These are phyloP conservation scores for Amylostereum areolatum DNA, from an alignment of 1,284 basidiomycete genomes.

Conservation along the genomic window DNA sequence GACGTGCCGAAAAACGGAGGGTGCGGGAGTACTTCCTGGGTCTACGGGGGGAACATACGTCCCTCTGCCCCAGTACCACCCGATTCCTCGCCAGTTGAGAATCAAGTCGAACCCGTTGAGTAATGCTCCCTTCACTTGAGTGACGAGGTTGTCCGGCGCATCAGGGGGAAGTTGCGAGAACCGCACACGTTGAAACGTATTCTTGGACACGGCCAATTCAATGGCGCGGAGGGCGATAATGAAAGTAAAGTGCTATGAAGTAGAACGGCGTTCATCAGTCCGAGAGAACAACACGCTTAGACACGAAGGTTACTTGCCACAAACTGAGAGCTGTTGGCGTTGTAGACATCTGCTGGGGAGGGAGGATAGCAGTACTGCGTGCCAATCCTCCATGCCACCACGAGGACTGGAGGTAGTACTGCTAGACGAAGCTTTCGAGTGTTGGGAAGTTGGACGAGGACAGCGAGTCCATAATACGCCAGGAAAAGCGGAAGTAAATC, in stretches of 20 bases:
- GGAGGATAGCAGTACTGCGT: conserved; percentile 1
- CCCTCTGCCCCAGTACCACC: conserved; percentile 47
- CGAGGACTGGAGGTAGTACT: neutral
- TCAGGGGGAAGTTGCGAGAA: conserved; percentile 8
- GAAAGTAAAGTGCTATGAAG: too few relatives aligned
- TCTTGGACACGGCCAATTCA: conserved; percentile 12
- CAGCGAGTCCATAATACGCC: conserved; percentile 1
- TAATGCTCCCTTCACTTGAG: conserved; percentile 13
- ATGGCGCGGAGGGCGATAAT: conserved; percentile 8
- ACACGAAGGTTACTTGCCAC: too few relatives aligned
- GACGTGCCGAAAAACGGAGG: neutral
- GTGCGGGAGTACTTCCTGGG: neutral
- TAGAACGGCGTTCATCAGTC: too few relatives aligned
- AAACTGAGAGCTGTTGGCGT: neutral
- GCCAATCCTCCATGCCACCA: neutral
- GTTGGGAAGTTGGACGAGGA: conserved; percentile 5
- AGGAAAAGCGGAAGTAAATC: conserved; percentile 3
- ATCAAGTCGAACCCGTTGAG: conserved; percentile 42
- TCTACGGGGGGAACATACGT: conserved; percentile 31
- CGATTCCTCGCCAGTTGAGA: conserved; percentile 41
- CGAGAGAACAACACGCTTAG: too few relatives aligned
- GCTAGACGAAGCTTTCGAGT: conserved; percentile 2
- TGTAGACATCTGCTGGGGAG: neutral
- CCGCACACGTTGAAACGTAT: conserved; percentile 11
- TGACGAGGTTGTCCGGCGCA: conserved; percentile 6